Evolutionary conservation across 257 asterid genomes (phyloP), one percentile per base, ranked within the genome.

Genomic region (Haberlea rhodopensis): DNA sequence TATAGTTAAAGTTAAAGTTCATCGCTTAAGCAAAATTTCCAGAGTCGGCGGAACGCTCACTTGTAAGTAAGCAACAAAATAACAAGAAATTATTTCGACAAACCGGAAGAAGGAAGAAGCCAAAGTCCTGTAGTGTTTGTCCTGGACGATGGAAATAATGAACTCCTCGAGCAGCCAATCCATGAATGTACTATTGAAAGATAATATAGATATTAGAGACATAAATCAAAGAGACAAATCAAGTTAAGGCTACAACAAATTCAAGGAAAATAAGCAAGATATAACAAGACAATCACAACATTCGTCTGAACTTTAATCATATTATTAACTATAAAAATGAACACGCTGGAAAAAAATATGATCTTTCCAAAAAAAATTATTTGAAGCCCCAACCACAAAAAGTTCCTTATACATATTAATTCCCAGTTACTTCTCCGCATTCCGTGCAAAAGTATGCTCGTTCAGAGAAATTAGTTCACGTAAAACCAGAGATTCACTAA

Each of bases 191-290:
- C 46, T 37, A 37, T 40, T 40, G 18, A 40, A 2, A 34, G 45
- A 0, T 34, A 2, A 40, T 3, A 40, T 40, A 11, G 48, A 11
- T 40, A 11, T 40, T 40, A 40, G 18, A 9, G 18, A 40, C 18
- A 2, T 9, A 94, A 97, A 90, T 97, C 99, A 94, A 54, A 94
- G 66, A 57, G 90, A n/a, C n/a, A 37, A 37, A 13, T 11, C 5
- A 13, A 29, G 34, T 5, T 29, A 29, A 37, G 43, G 48, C 13
- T 37, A 18, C 48, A 37, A 11, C 18, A 37, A 37, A 37, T 37
- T 32, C 43, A 8, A 34, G 9, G 45, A 34, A 0, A 34, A 34
- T 34, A 37, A 37, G 46, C 16, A 37, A 37, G 40, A 3, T 37
- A 11, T 37, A 10, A 10, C 45, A 34, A 34, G 45, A 6, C 45